A percentile compares a stretch with the other conserved stretches of the same genome.
These are phyloP conservation scores for Picochlorum sp. DNA, from an alignment of 139 green algal genomes.

Conservation along the genomic window DNA sequence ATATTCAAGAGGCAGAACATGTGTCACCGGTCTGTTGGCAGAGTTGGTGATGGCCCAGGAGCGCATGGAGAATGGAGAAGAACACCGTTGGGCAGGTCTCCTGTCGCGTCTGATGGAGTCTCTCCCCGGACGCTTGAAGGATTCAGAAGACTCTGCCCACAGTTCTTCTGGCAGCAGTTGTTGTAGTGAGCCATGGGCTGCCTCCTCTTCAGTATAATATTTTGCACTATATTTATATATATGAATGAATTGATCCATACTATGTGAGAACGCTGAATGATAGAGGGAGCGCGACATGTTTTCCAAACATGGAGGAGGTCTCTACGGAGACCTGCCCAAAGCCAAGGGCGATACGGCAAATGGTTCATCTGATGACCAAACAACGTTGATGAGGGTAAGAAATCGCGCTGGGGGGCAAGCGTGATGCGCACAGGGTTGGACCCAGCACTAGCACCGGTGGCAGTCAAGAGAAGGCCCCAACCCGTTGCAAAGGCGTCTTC, in stretches of 20 bases:
- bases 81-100: no score
- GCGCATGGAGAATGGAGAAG: no score
- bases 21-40: neutral
- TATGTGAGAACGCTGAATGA: neutral
- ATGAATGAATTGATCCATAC: neutral
- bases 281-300: neutral
- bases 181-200: no score
- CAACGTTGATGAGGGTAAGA: neutral
- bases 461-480: no score
- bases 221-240: neutral
- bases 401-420: neutral
- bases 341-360: neutral
- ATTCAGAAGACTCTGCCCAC: no score
- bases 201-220: neutral
- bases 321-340: slow-evolving; percentile 8
- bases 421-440: neutral
- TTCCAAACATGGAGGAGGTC: neutral
- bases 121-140: no score
- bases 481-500: neutral
- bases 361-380: neutral
- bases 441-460: neutral
- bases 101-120: no score
- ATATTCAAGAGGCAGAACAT: slow-evolving; percentile 15
- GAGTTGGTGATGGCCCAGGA: neutral
- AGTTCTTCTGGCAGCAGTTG: no score